Conservation (phyloP, 2,329 filamentous ascomycete species). For the Neurospora crassa region DNA sequence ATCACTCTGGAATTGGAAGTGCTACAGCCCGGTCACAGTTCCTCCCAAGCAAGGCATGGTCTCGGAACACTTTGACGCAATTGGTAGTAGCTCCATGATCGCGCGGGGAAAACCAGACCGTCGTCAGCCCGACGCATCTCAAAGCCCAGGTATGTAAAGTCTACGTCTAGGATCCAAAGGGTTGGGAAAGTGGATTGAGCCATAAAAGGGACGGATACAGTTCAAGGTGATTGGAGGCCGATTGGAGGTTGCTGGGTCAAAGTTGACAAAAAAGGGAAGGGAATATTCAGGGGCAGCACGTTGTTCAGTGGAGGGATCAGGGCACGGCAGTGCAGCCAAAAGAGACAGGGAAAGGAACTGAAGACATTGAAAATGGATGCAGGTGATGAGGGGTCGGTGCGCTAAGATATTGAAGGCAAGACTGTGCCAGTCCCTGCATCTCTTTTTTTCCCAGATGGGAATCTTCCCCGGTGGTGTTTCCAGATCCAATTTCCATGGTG, state of each 20-base stretch:
- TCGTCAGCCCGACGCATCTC: neutral
- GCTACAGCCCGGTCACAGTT: too few species aligned
- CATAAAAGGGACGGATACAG: neutral
- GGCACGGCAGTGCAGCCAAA: neutral
- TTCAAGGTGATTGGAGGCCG: neutral
- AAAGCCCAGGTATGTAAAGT: neutral
- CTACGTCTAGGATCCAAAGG: neutral
- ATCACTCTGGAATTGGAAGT: too few species aligned
- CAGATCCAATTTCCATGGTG: neutral
- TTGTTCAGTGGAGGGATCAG: neutral
- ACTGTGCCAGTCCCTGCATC: neutral
- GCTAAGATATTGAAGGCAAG: neutral
- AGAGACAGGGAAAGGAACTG: neutral
- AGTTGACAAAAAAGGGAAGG: neutral
- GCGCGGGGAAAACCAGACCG: neutral
- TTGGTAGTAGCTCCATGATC: neutral
- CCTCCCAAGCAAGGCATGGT: too few species aligned
- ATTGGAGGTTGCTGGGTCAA: neutral
- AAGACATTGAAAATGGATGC: neutral
- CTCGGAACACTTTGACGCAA: too few species aligned
- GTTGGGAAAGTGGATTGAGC: neutral
- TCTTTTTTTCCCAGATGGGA: neutral
- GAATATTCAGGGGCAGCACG: neutral
- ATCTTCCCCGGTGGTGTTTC: neutral
- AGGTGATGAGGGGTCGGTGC: neutral